phyloP scores from a whole-genome alignment of 2,329 filamentous ascomycete species.

The Torrubiellomyces zombiae region DNA sequence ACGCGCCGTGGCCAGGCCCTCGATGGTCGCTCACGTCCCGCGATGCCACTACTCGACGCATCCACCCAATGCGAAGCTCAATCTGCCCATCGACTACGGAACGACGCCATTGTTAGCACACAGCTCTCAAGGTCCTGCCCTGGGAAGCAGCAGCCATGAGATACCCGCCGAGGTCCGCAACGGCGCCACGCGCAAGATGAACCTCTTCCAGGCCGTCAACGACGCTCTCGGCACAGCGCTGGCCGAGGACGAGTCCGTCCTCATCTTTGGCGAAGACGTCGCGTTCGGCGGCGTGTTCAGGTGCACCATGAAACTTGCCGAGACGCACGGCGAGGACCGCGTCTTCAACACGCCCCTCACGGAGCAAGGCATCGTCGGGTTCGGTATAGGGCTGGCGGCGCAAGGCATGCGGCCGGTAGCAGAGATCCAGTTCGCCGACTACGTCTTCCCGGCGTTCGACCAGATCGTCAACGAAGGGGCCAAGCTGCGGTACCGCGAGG shows the following conservation, averaged over 20 bases:
- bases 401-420: constrained; percentile 87
- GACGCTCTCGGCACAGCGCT: constrained; percentile 72
- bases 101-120: constrained; percentile 70
- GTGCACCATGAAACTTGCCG: constrained; percentile 78
- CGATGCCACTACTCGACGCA: constrained; percentile 37
- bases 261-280: constrained; percentile 93
- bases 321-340: constrained; percentile 70
- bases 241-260: constrained; percentile 64
- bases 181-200: constrained; percentile 68
- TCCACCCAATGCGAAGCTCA: constrained; percentile 50
- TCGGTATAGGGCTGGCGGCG: constrained; percentile 76
- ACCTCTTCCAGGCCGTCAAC: constrained; percentile 89
- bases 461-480: constrained; percentile 89
- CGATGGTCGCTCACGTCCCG: constrained; percentile 7
- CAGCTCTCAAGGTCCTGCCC: constrained; percentile 47
- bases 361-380: constrained; percentile 89
- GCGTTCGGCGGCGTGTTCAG: constrained; percentile 94
- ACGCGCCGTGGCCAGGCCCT: constrained; percentile 9
- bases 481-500: constrained; percentile 69
- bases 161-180: constrained; percentile 49
- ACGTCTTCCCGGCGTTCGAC: constrained; percentile 84
- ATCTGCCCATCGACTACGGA: constrained; percentile 75
- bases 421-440: constrained; percentile 93
- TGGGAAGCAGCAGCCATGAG: constrained; percentile 49
- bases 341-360: constrained; percentile 94